Evolutionary conservation across 2,329 filamentous ascomycete species (phyloP), one percentile per base, ranked within the genome.

Genomic region (Ascochyta rabiei): DNA sequence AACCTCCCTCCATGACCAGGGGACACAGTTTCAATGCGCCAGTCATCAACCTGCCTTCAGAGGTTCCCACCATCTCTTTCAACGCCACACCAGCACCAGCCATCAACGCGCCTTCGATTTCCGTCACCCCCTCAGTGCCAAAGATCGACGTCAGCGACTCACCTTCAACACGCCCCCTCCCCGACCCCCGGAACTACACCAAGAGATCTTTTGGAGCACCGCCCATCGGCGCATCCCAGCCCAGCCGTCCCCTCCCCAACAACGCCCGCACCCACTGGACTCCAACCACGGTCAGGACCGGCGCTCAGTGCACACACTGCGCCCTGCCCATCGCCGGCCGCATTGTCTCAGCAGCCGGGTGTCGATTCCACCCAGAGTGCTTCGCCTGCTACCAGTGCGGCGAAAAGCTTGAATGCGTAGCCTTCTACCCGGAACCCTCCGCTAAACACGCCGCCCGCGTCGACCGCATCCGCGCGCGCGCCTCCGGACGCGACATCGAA

Each of bases 381-480:
- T 98, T 99, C 79, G 83, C 85, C 38, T 99, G 95, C 79, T 89
- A 91, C 73, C 84, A 90, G 56, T 99, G 95, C 74, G 87, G 88
- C 26, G 96, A 93, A 9, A 84, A 87, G 18, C 88, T 99, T 16
- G 95, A 99, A 77, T 93, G 92, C 50, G 90, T 99, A 53, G 95
- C 96, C 66, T 98, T 99, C 75, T 96, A 95, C 63, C 91, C 92
- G 0, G 95, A 99, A 75, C 95, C 95, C 0, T 86, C 91, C 8
- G 77, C 81, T 37, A 84, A 86, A 62, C 89, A 91, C 39, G 77
- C 77, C 2, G 88, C 88, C 45, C 88, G 95, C 23, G 78, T 96
- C 0, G 84, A 86, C 26, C 85, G 90, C n/a, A 91, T 93, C 65
- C 80, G 77, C 26, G 82, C 84, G 31, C 21, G 85, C 89, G 21